A percentile compares a stretch with the other conserved stretches of the same genome.
Conservation (phyloP, 805 yeast species). For the Kluyveromyces aestuarii region DNA sequence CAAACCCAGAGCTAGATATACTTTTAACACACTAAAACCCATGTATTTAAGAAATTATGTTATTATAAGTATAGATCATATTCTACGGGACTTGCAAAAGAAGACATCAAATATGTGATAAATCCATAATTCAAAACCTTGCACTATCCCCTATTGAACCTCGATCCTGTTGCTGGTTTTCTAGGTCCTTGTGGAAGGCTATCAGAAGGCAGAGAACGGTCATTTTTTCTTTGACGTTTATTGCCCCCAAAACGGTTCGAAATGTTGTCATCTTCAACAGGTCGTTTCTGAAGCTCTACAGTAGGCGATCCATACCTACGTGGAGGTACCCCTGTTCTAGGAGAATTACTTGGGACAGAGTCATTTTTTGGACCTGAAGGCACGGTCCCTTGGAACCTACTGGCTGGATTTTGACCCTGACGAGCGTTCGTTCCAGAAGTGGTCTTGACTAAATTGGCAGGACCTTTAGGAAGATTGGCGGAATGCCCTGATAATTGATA, state of each 20-base stretch:
- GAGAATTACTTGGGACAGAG: background rate
- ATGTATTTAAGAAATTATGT: background rate
- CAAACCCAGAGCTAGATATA: too few relatives aligned
- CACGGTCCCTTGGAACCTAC: background rate
- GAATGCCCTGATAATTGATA: background rate
- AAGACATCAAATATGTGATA: too few relatives aligned
- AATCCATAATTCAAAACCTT: background rate
- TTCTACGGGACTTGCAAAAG: background rate
- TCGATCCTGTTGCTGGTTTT: background rate
- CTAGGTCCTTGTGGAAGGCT: background rate
- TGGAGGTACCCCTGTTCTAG: background rate
- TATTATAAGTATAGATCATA: background rate
- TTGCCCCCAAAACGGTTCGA: background rate
- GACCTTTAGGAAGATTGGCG: background rate
- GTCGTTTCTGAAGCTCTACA: background rate
- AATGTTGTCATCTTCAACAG: background rate
- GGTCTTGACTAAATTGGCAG: background rate
- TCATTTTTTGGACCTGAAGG: slow-evolving; percentile 2
- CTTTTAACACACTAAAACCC: background rate
- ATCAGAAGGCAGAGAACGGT: background rate
- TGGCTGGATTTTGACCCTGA: background rate
- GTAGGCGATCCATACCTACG: background rate
- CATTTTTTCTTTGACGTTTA: background rate
- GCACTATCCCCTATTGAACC: background rate
- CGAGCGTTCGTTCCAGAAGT: background rate